Conservation (phyloP, 2,329 filamentous ascomycete genomes). For the Epichloe elymi region DNA sequence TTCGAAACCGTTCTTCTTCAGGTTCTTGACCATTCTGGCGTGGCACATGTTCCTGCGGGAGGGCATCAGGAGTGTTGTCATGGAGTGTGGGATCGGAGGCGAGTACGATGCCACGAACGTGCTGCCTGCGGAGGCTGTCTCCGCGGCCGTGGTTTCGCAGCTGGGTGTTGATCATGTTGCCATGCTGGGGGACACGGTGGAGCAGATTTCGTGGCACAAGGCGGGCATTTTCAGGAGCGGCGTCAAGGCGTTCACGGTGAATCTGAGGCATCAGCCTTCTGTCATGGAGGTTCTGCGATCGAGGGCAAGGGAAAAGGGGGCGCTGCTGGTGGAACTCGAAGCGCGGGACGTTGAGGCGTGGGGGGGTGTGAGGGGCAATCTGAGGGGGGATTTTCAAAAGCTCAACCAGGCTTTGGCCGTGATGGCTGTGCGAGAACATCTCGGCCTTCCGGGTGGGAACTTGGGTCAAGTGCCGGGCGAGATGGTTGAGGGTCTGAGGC, state of each 20-base stretch:
- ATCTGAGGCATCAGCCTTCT: slow-evolving; percentile 16
- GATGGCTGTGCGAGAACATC: slow-evolving; percentile 42
- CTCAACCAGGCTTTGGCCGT: slow-evolving; percentile 46
- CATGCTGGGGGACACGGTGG: slow-evolving; percentile 66
- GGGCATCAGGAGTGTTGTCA: slow-evolving; percentile 62
- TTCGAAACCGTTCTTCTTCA: slow-evolving; percentile 82
- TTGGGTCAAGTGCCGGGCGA: slow-evolving; percentile 18
- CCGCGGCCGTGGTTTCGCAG: slow-evolving; percentile 61
- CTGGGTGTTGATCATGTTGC: slow-evolving; percentile 76
- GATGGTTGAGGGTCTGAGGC: slow-evolving; percentile 51
- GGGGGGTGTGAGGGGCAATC: slow-evolving; percentile 28
- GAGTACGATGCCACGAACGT: slow-evolving; percentile 91
- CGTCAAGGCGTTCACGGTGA: slow-evolving; percentile 24
- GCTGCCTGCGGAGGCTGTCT: slow-evolving; percentile 47
- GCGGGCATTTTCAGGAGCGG: slow-evolving; percentile 69
- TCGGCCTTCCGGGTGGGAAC: slow-evolving; percentile 21
- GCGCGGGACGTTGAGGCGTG: slow-evolving; percentile 25
- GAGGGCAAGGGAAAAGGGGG: slow-evolving; percentile 44
- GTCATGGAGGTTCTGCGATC: slow-evolving; percentile 41
- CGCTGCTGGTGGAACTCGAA: slow-evolving; percentile 28
- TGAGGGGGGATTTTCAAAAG: slow-evolving; percentile 42
- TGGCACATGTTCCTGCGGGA: slow-evolving; percentile 70
- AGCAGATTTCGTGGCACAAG: slow-evolving; percentile 84
- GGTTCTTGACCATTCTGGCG: slow-evolving; percentile 79
- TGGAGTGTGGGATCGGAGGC: slow-evolving; percentile 91